Conservation (phyloP, 345 rosid species). For the Boechera divaricarpa region DNA sequence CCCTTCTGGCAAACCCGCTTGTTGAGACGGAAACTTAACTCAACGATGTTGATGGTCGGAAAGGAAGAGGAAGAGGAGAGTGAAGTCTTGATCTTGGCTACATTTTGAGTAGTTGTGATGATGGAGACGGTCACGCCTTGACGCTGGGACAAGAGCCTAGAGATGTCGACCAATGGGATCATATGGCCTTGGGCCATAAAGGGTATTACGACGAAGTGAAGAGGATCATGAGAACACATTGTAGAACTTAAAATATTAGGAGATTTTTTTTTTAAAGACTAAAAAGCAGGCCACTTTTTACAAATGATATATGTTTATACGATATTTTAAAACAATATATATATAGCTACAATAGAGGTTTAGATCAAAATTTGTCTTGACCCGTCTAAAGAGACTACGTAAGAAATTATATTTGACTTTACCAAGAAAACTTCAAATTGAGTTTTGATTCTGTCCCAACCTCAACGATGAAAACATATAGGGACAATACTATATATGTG, state of each 20-base stretch:
- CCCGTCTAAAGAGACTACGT: slow-evolving; percentile 22
- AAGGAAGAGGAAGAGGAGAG: slow-evolving; percentile 33
- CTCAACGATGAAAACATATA: neutral
- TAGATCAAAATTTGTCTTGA: slow-evolving; percentile 22
- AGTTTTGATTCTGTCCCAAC: slow-evolving; percentile 10
- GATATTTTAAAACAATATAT: neutral
- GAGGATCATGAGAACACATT: slow-evolving; percentile 36
- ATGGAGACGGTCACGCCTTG: slow-evolving; percentile 43
- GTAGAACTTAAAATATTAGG: neutral
- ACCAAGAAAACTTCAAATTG: slow-evolving; percentile 6
- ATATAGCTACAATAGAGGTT: slow-evolving; percentile 14
- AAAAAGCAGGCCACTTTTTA: neutral
- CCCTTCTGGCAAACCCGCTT: slow-evolving; percentile 51
- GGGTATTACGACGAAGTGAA: slow-evolving; percentile 58
- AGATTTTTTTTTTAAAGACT: neutral
- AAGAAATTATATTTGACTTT: neutral
- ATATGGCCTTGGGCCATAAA: slow-evolving; percentile 55
- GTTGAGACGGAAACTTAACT: slow-evolving; percentile 39
- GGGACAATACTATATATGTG: neutral
- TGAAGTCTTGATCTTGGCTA: slow-evolving; percentile 37
- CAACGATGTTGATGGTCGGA: slow-evolving; percentile 33
- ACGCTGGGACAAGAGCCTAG: slow-evolving; percentile 48
- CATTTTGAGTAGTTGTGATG: slow-evolving; percentile 49
- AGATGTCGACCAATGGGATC: slow-evolving; percentile 57
- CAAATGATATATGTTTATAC: neutral